Evolutionary conservation across 2,329 filamentous ascomycete genomes (phyloP).

Genomic region (Fusarium xylarioides): DNA sequence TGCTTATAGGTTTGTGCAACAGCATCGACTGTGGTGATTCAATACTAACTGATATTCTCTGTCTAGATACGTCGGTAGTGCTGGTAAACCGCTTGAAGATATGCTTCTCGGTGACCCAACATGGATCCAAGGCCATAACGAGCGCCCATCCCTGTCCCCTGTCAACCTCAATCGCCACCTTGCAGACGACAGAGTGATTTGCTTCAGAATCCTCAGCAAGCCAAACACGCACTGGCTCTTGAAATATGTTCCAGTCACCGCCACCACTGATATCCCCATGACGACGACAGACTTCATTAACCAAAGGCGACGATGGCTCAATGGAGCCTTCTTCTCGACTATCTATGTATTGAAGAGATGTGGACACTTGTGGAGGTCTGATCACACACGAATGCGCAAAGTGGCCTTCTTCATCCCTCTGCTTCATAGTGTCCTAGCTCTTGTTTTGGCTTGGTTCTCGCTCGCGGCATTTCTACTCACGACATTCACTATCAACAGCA

Average conservation of each 20-base stretch:
- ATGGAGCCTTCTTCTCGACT: neutral
- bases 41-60: too few relatives aligned
- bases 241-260: neutral
- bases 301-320: neutral
- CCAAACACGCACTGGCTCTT: neutral
- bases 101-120: conserved; percentile 10
- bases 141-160: neutral
- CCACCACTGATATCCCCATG: neutral
- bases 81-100: neutral
- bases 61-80: neutral
- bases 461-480: neutral
- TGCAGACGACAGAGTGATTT: neutral
- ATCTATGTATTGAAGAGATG: conserved; percentile 4
- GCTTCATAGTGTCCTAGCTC: neutral
- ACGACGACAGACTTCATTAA: neutral
- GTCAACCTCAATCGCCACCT: neutral
- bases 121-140: neutral
- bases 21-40: too few relatives aligned
- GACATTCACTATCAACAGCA: conserved; percentile 11
- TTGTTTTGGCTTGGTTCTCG: conserved; percentile 21
- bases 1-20: neutral
- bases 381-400: neutral
- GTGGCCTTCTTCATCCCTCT: neutral
- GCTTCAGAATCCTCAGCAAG: conserved; percentile 3
- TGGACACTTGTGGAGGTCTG: neutral